These are phyloP conservation scores for Neostapfia colusana DNA, from an alignment of 176 grass and related monocot genomes.

Conservation along the genomic window DNA sequence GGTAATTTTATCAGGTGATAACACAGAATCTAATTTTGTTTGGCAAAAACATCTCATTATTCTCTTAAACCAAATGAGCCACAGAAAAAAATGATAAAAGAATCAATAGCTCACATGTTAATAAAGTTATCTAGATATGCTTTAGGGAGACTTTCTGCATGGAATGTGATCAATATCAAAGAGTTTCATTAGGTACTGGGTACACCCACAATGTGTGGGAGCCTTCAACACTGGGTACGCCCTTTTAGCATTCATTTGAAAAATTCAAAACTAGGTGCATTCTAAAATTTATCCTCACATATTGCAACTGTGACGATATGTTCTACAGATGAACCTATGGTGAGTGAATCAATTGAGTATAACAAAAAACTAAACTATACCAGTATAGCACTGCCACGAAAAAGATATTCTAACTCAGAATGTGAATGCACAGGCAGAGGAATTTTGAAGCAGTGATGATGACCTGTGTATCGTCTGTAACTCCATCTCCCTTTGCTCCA, in stretches of 20 bases:
- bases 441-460: constrained; percentile 21
- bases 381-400: neutral
- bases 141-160: neutral
- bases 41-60: neutral
- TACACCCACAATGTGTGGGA: no score
- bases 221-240: no score
- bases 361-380: neutral
- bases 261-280: neutral
- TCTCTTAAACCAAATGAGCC: neutral
- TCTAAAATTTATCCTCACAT: no score
- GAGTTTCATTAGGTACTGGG: neutral
- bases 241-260: neutral
- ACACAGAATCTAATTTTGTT: neutral
- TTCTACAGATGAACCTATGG: neutral
- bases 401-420: neutral
- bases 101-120: neutral
- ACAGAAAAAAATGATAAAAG: neutral
- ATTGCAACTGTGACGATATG: no score
- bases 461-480: constrained; percentile 90
- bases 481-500: constrained; percentile 77
- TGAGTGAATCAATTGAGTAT: neutral
- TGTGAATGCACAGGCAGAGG: constrained; percentile 28
- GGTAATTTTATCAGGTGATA: neutral
- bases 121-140: neutral
- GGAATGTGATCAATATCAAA: neutral